Percentiles rank a stretch among this genome's conserved stretches.
Conservation (phyloP, 495 filamentous ascomycete genomes). For the Glonium stellatum region DNA sequence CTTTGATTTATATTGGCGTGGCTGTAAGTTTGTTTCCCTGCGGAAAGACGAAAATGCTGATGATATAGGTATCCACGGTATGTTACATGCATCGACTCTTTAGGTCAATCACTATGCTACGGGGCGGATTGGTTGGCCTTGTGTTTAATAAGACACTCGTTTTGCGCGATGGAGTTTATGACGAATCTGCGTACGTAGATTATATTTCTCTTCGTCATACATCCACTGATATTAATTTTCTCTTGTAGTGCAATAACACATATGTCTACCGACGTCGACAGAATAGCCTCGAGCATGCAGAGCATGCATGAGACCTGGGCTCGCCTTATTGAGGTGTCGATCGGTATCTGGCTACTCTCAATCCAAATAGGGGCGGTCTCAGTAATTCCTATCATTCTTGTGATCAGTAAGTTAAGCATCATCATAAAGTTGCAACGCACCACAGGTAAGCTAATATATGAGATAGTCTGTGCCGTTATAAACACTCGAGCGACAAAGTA, state of each 20-base stretch:
- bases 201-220: not conserved
- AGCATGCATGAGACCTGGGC: slow-evolving; percentile 44
- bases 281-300: slow-evolving; percentile 32
- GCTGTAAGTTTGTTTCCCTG: slow-evolving; percentile 37
- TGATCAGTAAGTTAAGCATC: slow-evolving; percentile 17
- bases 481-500: slow-evolving; percentile 5
- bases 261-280: slow-evolving; percentile 47
- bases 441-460: slow-evolving; percentile 1
- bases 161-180: slow-evolving; percentile 9
- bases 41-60: not conserved
- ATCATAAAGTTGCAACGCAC: not conserved
- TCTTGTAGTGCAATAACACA: slow-evolving; percentile 43
- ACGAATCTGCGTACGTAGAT: slow-evolving; percentile 5
- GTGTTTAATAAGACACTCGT: slow-evolving; percentile 46
- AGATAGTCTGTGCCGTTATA: slow-evolving; percentile 6
- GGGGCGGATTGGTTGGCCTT: slow-evolving; percentile 50
- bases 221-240: not conserved
- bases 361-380: slow-evolving; percentile 49
- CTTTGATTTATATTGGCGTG: slow-evolving; percentile 53
- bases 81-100: slow-evolving; percentile 51
- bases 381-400: slow-evolving; percentile 43
- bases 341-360: slow-evolving; percentile 53
- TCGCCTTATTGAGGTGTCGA: slow-evolving; percentile 47
- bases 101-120: slow-evolving; percentile 50
- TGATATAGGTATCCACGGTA: slow-evolving; percentile 27